Evolutionary conservation across 75 land plant genomes (phyloP).

Genomic region (Larix kaempferi): DNA sequence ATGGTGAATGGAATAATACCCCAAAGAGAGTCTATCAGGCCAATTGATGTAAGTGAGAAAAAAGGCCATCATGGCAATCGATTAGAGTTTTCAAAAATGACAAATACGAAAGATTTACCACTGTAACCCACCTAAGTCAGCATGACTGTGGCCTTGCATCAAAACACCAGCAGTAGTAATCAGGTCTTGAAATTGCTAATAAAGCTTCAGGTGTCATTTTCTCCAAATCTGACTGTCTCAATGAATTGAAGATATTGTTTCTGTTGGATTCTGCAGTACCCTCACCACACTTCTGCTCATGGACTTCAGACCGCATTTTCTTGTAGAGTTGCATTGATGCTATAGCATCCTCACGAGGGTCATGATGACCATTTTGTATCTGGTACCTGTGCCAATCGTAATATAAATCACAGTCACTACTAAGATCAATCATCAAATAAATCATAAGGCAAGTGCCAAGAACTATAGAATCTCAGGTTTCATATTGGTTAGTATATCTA

Average conservation of each 20-base stretch:
- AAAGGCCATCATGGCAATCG: neutral
- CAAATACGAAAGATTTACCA: neutral
- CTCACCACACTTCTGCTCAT: slow-evolving; percentile 13
- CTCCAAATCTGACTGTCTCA: slow-evolving; percentile 19
- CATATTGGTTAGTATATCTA: neutral
- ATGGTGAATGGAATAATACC: too few relatives aligned
- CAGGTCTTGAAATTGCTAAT: slow-evolving; percentile 57
- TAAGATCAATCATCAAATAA: neutral
- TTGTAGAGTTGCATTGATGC: slow-evolving; percentile 88
- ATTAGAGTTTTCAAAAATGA: neutral
- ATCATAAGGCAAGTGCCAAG: neutral
- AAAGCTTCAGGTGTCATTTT: slow-evolving; percentile 53
- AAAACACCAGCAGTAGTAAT: slow-evolving; percentile 86
- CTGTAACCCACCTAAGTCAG: neutral
- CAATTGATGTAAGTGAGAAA: too few relatives aligned
- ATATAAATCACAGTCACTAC: neutral
- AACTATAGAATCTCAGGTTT: neutral
- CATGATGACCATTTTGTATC: slow-evolving; percentile 71
- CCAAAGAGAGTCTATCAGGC: too few relatives aligned
- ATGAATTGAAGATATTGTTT: slow-evolving; percentile 22
- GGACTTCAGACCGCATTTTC: slow-evolving; percentile 65
- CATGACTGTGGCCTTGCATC: slow-evolving; percentile 21
- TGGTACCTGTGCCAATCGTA: slow-evolving; percentile 50
- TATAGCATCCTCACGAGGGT: slow-evolving; percentile 84
- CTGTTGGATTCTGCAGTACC: slow-evolving; percentile 30